A percentile compares a stretch with the other conserved stretches of the same genome.
Evolutionary conservation across 2,329 filamentous ascomycete species (phyloP).

Genomic region (Daldinia eschscholtzii): DNA sequence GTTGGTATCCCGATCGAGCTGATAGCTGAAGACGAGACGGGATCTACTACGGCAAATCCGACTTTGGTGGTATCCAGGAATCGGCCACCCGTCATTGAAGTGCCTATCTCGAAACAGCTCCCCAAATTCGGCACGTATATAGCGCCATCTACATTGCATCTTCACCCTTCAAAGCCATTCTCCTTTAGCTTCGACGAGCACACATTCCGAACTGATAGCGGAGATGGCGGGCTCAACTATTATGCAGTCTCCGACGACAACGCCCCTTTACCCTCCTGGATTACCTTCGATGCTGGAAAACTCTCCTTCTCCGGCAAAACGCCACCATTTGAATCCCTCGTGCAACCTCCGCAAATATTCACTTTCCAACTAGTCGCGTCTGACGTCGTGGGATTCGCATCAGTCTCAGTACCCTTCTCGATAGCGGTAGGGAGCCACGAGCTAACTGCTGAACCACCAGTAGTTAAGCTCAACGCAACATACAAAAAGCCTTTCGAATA

Average conservation of each 20-base stretch:
- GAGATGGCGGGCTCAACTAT: conserved; percentile 67
- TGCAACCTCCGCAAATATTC: conserved; percentile 78
- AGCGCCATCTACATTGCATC: conserved; percentile 69
- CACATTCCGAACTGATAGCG: conserved; percentile 72
- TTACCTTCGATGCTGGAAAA: conserved; percentile 74
- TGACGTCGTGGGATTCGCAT: conserved; percentile 82
- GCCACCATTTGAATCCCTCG: conserved; percentile 72
- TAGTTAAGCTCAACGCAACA: conserved; percentile 69
- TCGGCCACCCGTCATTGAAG: conserved; percentile 64
- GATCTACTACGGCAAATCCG: conserved; percentile 72
- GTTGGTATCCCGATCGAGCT: conserved; percentile 74
- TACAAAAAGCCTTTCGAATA: conserved; percentile 66
- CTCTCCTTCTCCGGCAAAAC: conserved; percentile 79
- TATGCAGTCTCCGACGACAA: conserved; percentile 82
- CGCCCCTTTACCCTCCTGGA: conserved; percentile 88
- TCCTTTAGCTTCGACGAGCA: conserved; percentile 65
- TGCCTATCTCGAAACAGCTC: conserved; percentile 71
- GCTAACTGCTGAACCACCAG: conserved; percentile 71
- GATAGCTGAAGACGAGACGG: conserved; percentile 75
- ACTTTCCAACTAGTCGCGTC: conserved; percentile 80
- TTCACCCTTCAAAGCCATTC: conserved; percentile 67
- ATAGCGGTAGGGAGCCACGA: conserved; percentile 79
- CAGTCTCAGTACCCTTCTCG: conserved; percentile 73
- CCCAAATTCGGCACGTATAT: conserved; percentile 69
- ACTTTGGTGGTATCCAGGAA: conserved; percentile 77